Conservation (phyloP, 2,329 filamentous ascomycete species). For the Botrytis hyacinthi region DNA sequence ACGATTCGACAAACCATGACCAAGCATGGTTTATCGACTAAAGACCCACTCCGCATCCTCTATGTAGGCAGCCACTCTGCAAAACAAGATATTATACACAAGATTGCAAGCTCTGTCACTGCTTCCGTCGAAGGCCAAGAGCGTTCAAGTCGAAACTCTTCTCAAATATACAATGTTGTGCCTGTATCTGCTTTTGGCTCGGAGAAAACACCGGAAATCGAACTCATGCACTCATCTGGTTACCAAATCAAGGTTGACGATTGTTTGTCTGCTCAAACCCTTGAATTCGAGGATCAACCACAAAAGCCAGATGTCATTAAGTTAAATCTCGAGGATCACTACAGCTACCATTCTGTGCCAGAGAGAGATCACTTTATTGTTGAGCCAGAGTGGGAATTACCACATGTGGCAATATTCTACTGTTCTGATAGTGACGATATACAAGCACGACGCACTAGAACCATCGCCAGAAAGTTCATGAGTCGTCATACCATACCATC, state of each 20-base stretch:
- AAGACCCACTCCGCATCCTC: slow-evolving; percentile 49
- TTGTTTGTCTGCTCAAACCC: slow-evolving; percentile 44
- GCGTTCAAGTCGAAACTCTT: slow-evolving; percentile 39
- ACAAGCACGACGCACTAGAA: slow-evolving; percentile 42
- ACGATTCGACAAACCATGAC: slow-evolving; percentile 52
- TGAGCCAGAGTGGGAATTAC: slow-evolving; percentile 47
- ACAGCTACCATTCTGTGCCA: slow-evolving; percentile 40
- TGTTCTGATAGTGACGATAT: slow-evolving; percentile 46
- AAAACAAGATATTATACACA: slow-evolving; percentile 45
- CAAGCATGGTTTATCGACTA: slow-evolving; percentile 45
- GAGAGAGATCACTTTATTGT: slow-evolving; percentile 41
- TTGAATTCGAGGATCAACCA: slow-evolving; percentile 36
- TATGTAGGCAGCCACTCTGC: slow-evolving; percentile 47
- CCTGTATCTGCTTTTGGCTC: slow-evolving; percentile 51
- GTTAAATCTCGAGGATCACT: slow-evolving; percentile 40
- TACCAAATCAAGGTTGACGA: slow-evolving; percentile 53
- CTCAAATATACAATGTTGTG: slow-evolving; percentile 52
- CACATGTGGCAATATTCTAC: slow-evolving; percentile 51
- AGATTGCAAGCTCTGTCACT: slow-evolving; percentile 50
- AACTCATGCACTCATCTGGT: slow-evolving; percentile 51
- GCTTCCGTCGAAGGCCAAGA: slow-evolving; percentile 41
- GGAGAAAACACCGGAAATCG: slow-evolving; percentile 47
- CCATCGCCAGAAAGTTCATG: slow-evolving; percentile 48
- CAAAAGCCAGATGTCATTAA: slow-evolving; percentile 44
- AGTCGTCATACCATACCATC: slow-evolving; percentile 47